Conservation (phyloP, 148 eudicot genomes). For the Bassia scoparia region DNA sequence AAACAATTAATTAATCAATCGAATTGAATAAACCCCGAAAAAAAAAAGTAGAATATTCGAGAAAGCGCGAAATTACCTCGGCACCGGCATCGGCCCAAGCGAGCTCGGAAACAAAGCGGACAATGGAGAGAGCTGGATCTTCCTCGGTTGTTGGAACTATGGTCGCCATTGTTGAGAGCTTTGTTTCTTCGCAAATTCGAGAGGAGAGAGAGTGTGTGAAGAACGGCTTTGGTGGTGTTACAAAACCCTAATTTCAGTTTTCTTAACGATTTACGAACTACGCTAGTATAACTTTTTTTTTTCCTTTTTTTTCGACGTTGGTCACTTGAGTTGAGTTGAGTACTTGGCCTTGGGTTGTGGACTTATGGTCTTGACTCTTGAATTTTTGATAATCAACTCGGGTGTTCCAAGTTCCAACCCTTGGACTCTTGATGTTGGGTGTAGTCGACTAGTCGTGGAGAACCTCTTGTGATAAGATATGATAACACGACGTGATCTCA, state of each 20-base stretch:
- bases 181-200: too few relatives aligned
- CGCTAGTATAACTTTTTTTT: too few relatives aligned
- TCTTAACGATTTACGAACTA: too few relatives aligned
- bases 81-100: constrained; percentile 97
- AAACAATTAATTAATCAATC: not conserved
- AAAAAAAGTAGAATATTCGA: not conserved
- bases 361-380: too few relatives aligned
- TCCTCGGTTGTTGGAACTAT: constrained; percentile 87
- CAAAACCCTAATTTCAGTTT: constrained; percentile 17
- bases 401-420: too few relatives aligned
- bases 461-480: too few relatives aligned
- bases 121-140: constrained; percentile 76
- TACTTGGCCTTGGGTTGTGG: too few relatives aligned
- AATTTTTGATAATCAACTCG: too few relatives aligned
- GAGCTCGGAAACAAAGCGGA: constrained; percentile 70
- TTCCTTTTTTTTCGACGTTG: not conserved
- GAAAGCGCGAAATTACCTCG: constrained; percentile 46
- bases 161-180: constrained; percentile 55
- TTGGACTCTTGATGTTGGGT: too few relatives aligned
- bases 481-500: too few relatives aligned
- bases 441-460: too few relatives aligned
- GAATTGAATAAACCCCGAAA: not conserved
- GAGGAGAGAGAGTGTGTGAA: not conserved
- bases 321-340: too few relatives aligned
- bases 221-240: constrained; percentile 23